A percentile compares a stretch with the other conserved stretches of the same genome.
These are phyloP conservation scores for Endotrypanum monterogeii DNA, from an alignment of 208 protist genomes.

Conservation along the genomic window DNA sequence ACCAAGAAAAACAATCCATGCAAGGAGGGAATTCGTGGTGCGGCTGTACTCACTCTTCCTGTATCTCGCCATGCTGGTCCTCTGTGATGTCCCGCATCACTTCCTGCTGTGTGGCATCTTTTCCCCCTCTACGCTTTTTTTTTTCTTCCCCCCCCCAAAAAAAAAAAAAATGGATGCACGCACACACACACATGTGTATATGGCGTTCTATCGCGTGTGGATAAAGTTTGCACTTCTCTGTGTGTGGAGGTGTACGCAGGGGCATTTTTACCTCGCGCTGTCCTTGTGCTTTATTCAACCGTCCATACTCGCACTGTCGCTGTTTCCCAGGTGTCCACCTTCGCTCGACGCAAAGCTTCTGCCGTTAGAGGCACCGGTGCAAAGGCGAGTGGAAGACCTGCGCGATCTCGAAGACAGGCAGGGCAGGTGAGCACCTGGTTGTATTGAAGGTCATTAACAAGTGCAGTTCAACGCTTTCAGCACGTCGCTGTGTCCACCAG, in stretches of 20 bases:
- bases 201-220: neutral
- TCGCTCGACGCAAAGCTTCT: neutral
- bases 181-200: too few species aligned
- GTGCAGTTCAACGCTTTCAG: neutral
- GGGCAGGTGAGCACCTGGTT: neutral
- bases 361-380: neutral
- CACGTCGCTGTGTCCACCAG: neutral
- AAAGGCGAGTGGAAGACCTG: neutral
- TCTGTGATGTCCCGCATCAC: neutral
- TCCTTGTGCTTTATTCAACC: neutral
- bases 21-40: too few species aligned
- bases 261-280: neutral
- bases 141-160: neutral
- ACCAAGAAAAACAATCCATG: neutral
- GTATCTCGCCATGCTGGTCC: neutral
- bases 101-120: neutral
- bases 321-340: neutral
- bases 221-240: neutral
- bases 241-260: neutral
- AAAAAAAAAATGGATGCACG: too few species aligned
- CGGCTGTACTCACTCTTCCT: neutral
- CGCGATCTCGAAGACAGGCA: neutral
- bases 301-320: neutral
- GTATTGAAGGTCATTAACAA: too few species aligned
- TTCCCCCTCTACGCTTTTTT: neutral